Base-by-base conservation (phyloP, 352 stramenopile genomes). In the Globisporangium splendens region DNA sequence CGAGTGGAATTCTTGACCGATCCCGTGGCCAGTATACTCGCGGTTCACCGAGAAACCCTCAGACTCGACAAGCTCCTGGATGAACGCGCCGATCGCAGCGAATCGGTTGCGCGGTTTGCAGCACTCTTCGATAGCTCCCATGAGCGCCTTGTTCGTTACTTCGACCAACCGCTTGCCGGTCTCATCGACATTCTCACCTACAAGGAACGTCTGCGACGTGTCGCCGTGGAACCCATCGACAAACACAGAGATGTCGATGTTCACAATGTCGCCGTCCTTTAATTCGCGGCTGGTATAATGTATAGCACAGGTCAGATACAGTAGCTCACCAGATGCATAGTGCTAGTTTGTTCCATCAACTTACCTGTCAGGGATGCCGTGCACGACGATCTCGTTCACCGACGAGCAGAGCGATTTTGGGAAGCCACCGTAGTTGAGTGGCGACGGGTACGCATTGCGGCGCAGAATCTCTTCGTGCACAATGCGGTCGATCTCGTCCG, bases 351-450 rank as follows among this genome's bases (percentile, higher is more conserved):
- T 35, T 6, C 10, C 28, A 10, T 35, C 39, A 15, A 44, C 48
- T 28, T 56, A 82, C 75, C 73, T 87, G 77, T 99, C 96, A 0
- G 97, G 96, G 68, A 99, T 99, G 53, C 95, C 96, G 68, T 99
- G 97, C 59, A 97, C 98, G 11, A 98, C 86, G 44, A 99, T 86
- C 68, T 99, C 96, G 75, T 99, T 99, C 50, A 99, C 86, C 15
- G 79, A 97, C 46, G 89, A 89, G 74, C 96, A 99, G 24, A 99
- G 72, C 42, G 92, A 96, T 78, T 99, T 98, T 59, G 93, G 89
- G 68, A 98, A 98, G 51, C 88, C 84, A 43, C 79, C 77, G 66
- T 98, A 98, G 63, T 96, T 94, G n/a, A 98, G 77, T 56, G 94
- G 94, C 41, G 88, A 96, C 46, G 84, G 77, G 62, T 98, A 98